Evolutionary conservation across 1,139 yeast species (phyloP), one percentile per base, ranked within the genome.

Genomic region (Geotrichum cucujoidarum): DNA sequence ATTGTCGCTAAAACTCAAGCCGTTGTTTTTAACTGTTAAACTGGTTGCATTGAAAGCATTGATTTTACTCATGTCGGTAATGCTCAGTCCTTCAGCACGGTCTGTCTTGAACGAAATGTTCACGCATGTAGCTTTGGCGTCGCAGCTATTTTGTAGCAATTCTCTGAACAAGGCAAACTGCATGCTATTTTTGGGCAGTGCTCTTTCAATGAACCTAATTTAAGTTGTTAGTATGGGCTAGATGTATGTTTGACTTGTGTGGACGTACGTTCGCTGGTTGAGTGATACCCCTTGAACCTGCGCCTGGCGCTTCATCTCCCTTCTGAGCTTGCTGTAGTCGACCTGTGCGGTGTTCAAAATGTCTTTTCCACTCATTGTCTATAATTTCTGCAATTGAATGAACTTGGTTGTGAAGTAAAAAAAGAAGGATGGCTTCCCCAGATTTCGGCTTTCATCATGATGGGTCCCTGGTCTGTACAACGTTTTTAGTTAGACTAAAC

Each of bases 131-230:
- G 74, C 72, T 22, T 60, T 58, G 1, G 74, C 74, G 49, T 70
- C 74, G n/a, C 72, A 72, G 43, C 71, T 64, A 46, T 70, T 70
- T 51, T 69, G 73, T 14, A 69, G 60, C 44, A 69, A 57, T 48
- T 69, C 73, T 14, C 73, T 57, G 48, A 57, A 69, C 34, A 69
- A 54, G 0, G 73, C 73, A 55, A 63, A 69, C 49, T 69, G 73
- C 0, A 69, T 71, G 2, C 73, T 73, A 48, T 69, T 69, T 49
- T 69, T 69, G 2, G 73, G 68, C 37, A 69, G 53, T 0, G 73
- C 69, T 10, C 73, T 60, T 0, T 72, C 69, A 33, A 69, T 69
- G 16, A 69, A 58, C 10, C 62, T 59, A 41, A 18, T 17, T 16
- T 16, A 8, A n/a, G n/a, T n/a, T n/a, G 13, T 2, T 29, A n/a